A percentile compares a stretch with the other conserved stretches of the same genome.
phyloP scores from a whole-genome alignment of 2,329 filamentous ascomycete species.

The Purpureocillium takamizusanense region DNA sequence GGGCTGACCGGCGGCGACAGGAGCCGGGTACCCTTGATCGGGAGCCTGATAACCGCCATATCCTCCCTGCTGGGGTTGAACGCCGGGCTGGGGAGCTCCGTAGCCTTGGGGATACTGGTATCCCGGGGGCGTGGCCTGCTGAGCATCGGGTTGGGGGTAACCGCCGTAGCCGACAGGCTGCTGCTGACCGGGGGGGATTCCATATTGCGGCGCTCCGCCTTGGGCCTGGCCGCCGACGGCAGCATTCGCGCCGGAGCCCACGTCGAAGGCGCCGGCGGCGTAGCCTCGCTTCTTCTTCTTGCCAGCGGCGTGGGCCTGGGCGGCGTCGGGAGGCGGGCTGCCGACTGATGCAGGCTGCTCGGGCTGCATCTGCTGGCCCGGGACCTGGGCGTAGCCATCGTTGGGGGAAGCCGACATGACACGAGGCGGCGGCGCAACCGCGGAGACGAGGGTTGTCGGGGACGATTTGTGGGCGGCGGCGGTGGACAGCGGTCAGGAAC shows the following conservation, averaged over 20 bases:
- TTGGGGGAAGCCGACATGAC: slow-evolving; percentile 50
- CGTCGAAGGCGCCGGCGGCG: slow-evolving; percentile 89
- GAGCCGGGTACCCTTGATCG: slow-evolving; percentile 54
- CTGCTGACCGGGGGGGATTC: slow-evolving; percentile 31
- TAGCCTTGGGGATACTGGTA: slow-evolving; percentile 37
- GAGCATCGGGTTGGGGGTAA: slow-evolving; percentile 45
- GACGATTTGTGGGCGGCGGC: neutral
- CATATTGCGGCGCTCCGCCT: slow-evolving; percentile 34
- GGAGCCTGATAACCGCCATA: slow-evolving; percentile 31
- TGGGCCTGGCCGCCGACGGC: slow-evolving; percentile 37
- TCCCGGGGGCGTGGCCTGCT: slow-evolving; percentile 25
- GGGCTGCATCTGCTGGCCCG: slow-evolving; percentile 31
- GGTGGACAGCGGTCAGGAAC: slow-evolving; percentile 1
- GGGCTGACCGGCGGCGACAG: slow-evolving; percentile 23
- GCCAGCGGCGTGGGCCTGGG: slow-evolving; percentile 34
- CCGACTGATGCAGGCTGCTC: slow-evolving; percentile 28
- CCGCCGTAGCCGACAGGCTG: slow-evolving; percentile 44
- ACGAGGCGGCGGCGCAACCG: slow-evolving; percentile 12
- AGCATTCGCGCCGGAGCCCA: slow-evolving; percentile 80
- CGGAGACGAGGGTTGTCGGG: neutral
- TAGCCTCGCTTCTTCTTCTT: slow-evolving; percentile 93
- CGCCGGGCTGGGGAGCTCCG: slow-evolving; percentile 30
- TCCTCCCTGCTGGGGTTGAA: slow-evolving; percentile 27
- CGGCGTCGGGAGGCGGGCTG: slow-evolving; percentile 16
- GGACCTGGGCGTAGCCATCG: slow-evolving; percentile 45